A percentile compares a stretch with the other conserved stretches of the same genome.
These are phyloP conservation scores for Botrytis elliptica DNA, from an alignment of 2,329 filamentous ascomycete species.

Conservation along the genomic window DNA sequence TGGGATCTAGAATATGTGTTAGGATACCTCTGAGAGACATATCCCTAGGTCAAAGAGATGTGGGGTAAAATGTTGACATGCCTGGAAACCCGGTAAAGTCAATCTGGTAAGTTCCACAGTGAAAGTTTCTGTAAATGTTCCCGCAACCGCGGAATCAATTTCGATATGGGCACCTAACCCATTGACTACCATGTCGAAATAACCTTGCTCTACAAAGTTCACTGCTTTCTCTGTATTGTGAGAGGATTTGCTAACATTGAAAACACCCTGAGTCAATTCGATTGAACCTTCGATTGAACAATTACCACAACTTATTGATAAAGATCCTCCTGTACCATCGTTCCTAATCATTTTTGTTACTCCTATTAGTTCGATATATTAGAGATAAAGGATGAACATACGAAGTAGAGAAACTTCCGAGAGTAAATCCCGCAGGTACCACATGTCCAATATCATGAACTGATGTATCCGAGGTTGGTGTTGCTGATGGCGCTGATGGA, in stretches of 20 bases:
- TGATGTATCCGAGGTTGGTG: slow-evolving; percentile 1
- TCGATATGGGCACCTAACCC: slow-evolving; percentile 19
- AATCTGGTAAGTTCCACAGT: background rate
- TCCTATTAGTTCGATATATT: too few species aligned
- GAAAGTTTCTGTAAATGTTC: background rate
- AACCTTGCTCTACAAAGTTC: slow-evolving; percentile 17
- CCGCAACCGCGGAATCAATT: background rate
- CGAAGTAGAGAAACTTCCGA: background rate
- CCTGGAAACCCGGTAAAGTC: slow-evolving; percentile 11
- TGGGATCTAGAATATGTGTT: background rate
- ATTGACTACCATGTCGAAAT: slow-evolving; percentile 7
- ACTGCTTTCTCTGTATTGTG: background rate
- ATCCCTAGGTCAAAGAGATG: background rate
- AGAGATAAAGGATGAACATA: background rate
- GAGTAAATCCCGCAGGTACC: background rate
- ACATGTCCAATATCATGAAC: background rate
- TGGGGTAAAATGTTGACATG: background rate
- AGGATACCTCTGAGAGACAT: background rate
- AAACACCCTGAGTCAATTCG: slow-evolving; percentile 9
- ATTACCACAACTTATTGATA: slow-evolving; percentile 13
- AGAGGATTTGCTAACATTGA: slow-evolving; percentile 3
- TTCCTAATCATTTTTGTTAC: background rate
- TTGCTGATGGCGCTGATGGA: background rate
- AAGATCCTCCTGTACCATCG: background rate
- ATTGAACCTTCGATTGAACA: slow-evolving; percentile 8